A percentile compares a stretch with the other conserved stretches of the same genome.
Evolutionary conservation across 805 yeast genomes (phyloP).

Genomic region (Hyphopichia homilentoma): DNA sequence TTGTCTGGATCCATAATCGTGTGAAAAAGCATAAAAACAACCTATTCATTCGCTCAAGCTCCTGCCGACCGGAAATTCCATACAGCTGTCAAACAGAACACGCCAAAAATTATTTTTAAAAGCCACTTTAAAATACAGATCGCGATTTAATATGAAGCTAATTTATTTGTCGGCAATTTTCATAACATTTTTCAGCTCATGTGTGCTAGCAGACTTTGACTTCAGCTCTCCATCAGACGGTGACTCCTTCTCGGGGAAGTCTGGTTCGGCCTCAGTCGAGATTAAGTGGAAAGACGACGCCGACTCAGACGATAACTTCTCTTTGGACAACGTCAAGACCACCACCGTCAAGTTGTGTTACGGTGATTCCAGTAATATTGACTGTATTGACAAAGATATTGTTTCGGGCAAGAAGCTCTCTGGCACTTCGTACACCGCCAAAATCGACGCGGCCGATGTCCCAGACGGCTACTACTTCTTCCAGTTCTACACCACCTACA

Average conservation of each 20-base stretch:
- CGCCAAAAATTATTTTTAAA: too few species aligned
- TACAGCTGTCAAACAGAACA: too few species aligned
- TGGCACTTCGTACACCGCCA: constrained; percentile 35
- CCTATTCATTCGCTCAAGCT: too few species aligned
- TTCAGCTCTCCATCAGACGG: constrained; percentile 42
- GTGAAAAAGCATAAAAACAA: too few species aligned
- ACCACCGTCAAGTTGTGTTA: constrained; percentile 62
- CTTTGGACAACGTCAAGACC: constrained; percentile 37
- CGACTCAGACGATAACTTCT: constrained; percentile 43
- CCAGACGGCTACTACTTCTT: constrained; percentile 69
- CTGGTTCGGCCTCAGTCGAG: constrained; percentile 27
- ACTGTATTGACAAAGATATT: constrained; percentile 22
- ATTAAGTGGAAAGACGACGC: constrained; percentile 56
- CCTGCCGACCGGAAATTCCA: too few species aligned
- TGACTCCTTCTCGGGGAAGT: constrained; percentile 33
- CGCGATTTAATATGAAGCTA: too few species aligned
- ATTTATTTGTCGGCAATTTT: too few species aligned
- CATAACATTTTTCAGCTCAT: too few species aligned
- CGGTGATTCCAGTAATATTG: constrained; percentile 54
- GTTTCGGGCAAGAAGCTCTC: constrained; percentile 12
- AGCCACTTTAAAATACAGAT: too few species aligned
- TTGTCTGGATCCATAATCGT: too few species aligned
- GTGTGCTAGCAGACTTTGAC: constrained; percentile 45
- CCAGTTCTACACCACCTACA: constrained; percentile 56
- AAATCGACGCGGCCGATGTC: constrained; percentile 41